Percentiles rank a stretch among this genome's conserved stretches.
phyloP scores from a whole-genome alignment of 257 asterid genomes.

The Solanum appendiculatum region DNA sequence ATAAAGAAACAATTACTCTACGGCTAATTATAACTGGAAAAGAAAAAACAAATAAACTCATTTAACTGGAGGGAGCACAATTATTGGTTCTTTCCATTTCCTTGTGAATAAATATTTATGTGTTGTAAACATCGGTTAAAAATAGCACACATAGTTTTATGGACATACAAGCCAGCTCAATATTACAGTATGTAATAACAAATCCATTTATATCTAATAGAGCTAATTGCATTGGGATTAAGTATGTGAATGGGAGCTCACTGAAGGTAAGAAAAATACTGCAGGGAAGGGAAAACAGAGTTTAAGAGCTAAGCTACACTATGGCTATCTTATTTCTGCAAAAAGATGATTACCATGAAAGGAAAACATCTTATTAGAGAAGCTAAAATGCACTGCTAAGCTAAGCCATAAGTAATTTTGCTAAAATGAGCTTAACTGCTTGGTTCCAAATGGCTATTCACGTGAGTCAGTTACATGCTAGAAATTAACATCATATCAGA shows the following conservation, averaged over 20 bases:
- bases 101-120: background rate
- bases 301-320: background rate
- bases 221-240: background rate
- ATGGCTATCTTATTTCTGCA: background rate
- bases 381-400: background rate
- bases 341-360: background rate
- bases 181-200: background rate
- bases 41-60: background rate
- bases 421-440: background rate
- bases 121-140: background rate
- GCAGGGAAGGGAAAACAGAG: background rate
- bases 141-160: background rate
- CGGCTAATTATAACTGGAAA: background rate
- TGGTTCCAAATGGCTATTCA: background rate
- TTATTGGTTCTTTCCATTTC: background rate
- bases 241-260: background rate
- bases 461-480: background rate
- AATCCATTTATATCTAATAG: background rate
- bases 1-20: background rate
- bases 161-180: background rate
- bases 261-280: background rate
- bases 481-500: background rate
- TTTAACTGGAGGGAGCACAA: background rate
- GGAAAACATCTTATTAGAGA: background rate
- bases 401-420: background rate